Conservation (phyloP, 2,329 filamentous ascomycete genomes). For the Fusarium compactum region DNA sequence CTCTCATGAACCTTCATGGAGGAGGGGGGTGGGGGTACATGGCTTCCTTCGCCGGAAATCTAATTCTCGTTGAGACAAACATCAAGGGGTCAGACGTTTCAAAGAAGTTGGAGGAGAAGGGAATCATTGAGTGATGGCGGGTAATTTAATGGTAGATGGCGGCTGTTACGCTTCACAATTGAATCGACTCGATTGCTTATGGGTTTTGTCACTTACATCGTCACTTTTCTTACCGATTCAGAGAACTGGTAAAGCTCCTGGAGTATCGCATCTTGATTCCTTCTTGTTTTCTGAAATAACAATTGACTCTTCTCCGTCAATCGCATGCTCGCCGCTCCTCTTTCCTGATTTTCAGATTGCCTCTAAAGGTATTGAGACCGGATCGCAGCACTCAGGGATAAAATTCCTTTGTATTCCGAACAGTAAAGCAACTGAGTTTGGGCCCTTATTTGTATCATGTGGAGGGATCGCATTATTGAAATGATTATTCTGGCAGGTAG, state of each 20-base stretch:
- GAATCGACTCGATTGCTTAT: neutral
- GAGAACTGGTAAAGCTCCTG: no score
- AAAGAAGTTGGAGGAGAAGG: neutral
- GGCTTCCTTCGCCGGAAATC: no score
- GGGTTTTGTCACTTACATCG: neutral
- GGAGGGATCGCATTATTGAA: neutral
- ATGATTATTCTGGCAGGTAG: rapidly evolving
- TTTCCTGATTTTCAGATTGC: neutral
- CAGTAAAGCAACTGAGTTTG: neutral
- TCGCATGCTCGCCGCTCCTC: no score
- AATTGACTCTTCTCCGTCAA: no score
- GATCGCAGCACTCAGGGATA: neutral
- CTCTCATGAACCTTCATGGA: no score
- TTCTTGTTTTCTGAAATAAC: no score
- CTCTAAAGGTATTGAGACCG: rapidly evolving
- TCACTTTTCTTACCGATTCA: no score
- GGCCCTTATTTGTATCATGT: rapidly evolving
- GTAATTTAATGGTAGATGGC: neutral
- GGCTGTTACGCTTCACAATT: neutral
- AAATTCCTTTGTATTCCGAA: rapidly evolving
- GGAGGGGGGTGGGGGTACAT: neutral
- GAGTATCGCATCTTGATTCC: no score
- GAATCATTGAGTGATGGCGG: neutral
- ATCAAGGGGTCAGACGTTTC: neutral
- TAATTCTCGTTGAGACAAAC: constrained; percentile 1